A percentile compares a stretch with the other conserved stretches of the same genome.
Conservation (phyloP, 1,139 yeast species). For the Yamadazyma conglobata region DNA sequence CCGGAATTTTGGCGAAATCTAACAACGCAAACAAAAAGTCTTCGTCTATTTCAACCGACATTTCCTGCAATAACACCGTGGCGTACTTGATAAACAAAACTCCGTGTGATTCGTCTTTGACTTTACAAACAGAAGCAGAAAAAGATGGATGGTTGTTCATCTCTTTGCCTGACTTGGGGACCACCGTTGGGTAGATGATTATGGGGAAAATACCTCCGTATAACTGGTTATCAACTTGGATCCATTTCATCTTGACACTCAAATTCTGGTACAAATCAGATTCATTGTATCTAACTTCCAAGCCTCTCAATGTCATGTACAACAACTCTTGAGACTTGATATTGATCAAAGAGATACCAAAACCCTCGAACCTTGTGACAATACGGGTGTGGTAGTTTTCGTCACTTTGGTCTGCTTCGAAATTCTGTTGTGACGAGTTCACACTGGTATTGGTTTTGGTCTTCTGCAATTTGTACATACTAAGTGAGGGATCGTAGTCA, state of each 20-base stretch:
- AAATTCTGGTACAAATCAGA: constrained; percentile 81
- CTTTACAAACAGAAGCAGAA: constrained; percentile 77
- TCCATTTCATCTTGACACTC: constrained; percentile 84
- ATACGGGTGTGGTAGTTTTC: constrained; percentile 64
- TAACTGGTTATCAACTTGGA: constrained; percentile 89
- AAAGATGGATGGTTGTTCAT: constrained; percentile 88
- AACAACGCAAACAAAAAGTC: constrained; percentile 82
- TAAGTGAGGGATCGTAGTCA: constrained; percentile 72
- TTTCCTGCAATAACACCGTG: constrained; percentile 80
- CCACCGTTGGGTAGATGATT: constrained; percentile 83
- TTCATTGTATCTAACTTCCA: constrained; percentile 78
- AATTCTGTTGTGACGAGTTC: constrained; percentile 43
- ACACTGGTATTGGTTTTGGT: constrained; percentile 25
- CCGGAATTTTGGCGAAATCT: constrained; percentile 71
- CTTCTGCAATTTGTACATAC: constrained; percentile 62
- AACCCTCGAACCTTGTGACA: constrained; percentile 72
- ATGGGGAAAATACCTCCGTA: constrained; percentile 90
- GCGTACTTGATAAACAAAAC: constrained; percentile 89
- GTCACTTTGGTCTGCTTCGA: constrained; percentile 66
- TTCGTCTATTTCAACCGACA: constrained; percentile 91
- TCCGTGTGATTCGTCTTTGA: constrained; percentile 88
- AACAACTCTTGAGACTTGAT: constrained; percentile 71
- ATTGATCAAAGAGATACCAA: constrained; percentile 84
- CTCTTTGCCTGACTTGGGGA: constrained; percentile 82
- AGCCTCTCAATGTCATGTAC: constrained; percentile 74